Evolutionary conservation across 108 stramenopile species (phyloP).

Genomic region (Epipyxis sp.): DNA sequence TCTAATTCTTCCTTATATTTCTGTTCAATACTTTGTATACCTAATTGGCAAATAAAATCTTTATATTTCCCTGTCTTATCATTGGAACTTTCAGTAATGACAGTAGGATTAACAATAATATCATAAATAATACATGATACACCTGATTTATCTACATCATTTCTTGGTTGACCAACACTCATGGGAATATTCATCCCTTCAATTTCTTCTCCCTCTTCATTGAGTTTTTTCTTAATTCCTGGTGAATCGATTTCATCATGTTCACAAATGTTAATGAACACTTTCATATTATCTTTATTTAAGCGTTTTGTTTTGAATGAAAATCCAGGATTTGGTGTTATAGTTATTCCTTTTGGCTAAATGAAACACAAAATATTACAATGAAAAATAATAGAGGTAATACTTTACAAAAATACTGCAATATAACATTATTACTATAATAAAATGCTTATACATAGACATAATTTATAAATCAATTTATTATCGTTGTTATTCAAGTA

Average conservation of each 20-base stretch:
- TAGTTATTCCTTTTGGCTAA: constrained; percentile 20
- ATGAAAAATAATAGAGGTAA: too few species aligned
- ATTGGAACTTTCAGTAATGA: constrained; percentile 37
- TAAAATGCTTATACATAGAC: too few species aligned
- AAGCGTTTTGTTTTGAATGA: constrained; percentile 38
- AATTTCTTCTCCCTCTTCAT: constrained; percentile 51
- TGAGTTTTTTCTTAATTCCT: constrained; percentile 38
- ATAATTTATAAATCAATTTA: too few species aligned
- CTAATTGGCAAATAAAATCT: constrained; percentile 58
- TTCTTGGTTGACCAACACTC: constrained; percentile 45
- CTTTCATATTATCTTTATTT: constrained; percentile 33
- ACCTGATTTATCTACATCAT: constrained; percentile 37
- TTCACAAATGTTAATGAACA: constrained; percentile 57
- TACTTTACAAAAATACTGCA: too few species aligned
- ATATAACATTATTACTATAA: too few species aligned
- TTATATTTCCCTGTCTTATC: constrained; percentile 46
- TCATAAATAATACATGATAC: constrained; percentile 26
- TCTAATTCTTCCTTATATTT: constrained; percentile 50
- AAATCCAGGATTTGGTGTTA: constrained; percentile 33
- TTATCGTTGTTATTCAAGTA: too few species aligned
- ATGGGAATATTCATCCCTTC: constrained; percentile 59
- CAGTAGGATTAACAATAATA: constrained; percentile 49
- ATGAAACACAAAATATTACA: too few species aligned
- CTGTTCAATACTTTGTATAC: constrained; percentile 51
- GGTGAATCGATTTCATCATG: constrained; percentile 41